Evolutionary conservation across 768 basidiomycete species (phyloP), one percentile per base, ranked within the genome.

Genomic region (Trametes punicea): DNA sequence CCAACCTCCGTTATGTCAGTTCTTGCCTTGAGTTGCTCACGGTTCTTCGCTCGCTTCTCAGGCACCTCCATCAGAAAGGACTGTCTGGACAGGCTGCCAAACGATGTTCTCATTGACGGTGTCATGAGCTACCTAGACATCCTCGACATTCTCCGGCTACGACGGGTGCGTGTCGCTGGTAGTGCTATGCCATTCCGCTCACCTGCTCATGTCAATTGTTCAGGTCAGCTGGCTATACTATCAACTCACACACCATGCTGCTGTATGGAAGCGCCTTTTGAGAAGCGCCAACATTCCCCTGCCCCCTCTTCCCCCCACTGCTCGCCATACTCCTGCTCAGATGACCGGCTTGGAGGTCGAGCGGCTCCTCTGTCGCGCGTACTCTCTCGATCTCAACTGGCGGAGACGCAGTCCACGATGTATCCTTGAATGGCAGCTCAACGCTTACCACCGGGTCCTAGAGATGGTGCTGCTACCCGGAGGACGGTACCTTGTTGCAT

Each of bases 191-290:
- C 9, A 8, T 15, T 36, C 15, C n/a, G 1, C 7, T 36, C 7
- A 20, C 29, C 41, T 23, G 41, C 36, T 50, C 26, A 41, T 63
- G 54, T 31, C 1, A 18, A 4, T 20, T 8, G 23, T 27, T 27
- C 21, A 86, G 87, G 80, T 82, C 27, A 81, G 76, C 72, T 83
- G 76, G 61, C 65, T 76, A 3, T 82, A 83, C 62, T 86, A 80
- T 62, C 67, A 82, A 27, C 74, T 88, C 55, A 86, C 85, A 0
- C 83, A 87, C 54, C 81, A 87, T 60, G 79, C 85, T 16, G 70
- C 81, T 42, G 81, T 88, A 36, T 88, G 87, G 87, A 85, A 83
- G 66, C 79, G 79, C 16, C 81, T 85, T 57, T 70, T 88, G 55
- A 67, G 71, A 36, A 67, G 70, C n/a, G 73, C 85, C 59, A 74